Conservation (phyloP, 306 rosid species). For the Coriaria nepalensis region DNA sequence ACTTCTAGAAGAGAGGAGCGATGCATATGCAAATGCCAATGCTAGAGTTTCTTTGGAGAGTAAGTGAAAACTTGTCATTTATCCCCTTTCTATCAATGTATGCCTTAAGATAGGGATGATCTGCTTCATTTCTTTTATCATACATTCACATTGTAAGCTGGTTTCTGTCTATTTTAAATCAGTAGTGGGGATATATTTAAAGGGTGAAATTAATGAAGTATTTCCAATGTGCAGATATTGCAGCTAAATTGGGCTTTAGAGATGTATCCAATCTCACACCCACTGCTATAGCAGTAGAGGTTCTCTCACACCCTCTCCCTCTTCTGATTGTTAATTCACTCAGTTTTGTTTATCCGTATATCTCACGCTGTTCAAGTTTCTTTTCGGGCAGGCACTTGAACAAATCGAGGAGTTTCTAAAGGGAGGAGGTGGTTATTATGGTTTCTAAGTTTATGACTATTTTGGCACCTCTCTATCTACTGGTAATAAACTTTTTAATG, state of each 20-base stretch:
- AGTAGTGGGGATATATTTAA: no score
- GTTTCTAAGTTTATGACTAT: constrained; percentile 13
- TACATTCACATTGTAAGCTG: no score
- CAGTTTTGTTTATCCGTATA: constrained; percentile 2
- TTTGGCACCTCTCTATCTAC: no score
- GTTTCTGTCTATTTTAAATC: no score
- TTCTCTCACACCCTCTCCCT: constrained; percentile 20
- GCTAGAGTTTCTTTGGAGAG: constrained; percentile 76
- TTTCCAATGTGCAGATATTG: constrained; percentile 46
- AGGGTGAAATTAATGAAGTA: neutral
- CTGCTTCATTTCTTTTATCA: no score
- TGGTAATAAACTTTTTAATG: no score
- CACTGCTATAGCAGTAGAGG: constrained; percentile 74
- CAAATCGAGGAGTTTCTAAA: constrained; percentile 50
- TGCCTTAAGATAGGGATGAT: no score
- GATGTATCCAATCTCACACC: constrained; percentile 70
- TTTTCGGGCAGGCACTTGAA: constrained; percentile 55
- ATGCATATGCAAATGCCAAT: constrained; percentile 68
- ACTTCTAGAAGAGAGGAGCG: constrained; percentile 68
- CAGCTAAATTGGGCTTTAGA: constrained; percentile 41
- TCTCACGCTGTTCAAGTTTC: constrained; percentile 4
- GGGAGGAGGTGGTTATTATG: constrained; percentile 24
- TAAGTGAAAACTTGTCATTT: constrained; percentile 16
- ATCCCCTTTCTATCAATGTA: no score
- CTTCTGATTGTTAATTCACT: neutral